Base-by-base conservation (phyloP, 306 rosid genomes). In the Cucurbita maxima region DNA sequence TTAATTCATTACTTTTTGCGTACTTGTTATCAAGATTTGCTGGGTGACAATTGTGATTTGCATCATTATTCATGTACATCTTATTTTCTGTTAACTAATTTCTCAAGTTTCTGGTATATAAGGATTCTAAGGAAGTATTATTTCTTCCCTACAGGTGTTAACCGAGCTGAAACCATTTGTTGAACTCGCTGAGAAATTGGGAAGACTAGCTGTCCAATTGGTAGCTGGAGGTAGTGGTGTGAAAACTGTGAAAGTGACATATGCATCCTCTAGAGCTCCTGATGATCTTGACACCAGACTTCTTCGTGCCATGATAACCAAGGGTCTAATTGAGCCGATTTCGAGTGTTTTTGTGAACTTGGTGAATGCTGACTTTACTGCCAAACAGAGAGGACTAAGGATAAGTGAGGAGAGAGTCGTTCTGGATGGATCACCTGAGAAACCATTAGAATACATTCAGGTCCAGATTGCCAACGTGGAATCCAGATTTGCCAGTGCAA, bases 161-260 rank as follows among this genome's bases (percentile, higher is more conserved):
- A 56, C 86, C 0, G 99, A 95, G 86, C 81, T 95, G 73, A 91
- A 95, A 77, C 99, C 99, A 12, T 95, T 69, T 78, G 97, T 95
- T 66, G 96, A 78, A 66, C 96, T 95, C 72, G 91, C 97, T 36
- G 99, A 95, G 87, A 95, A 89, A 73, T 82, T 95, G 55, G 99
- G 99, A 22, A 91, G 96, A 72, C 84, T 95, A 76, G 97, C 97
- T 52, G 96, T 95, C 56, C 99, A 95, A 83, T 82, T 95, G 73
- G 99, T 95, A 48, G 92, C 99, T 0, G 99, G 99, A 78, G 99
- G 99, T 75, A 91, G 96, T 53, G 99, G 99, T 51, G 96, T 95
- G 54, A 95, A 95, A 80, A 86, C 79, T 34, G 97, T 95, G 71
- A 91, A 89, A 83, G 99, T 95, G 58, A 75, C 92, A 25, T 95